phyloP scores from a whole-genome alignment of 306 rosid species.

The Geum urbanum region DNA sequence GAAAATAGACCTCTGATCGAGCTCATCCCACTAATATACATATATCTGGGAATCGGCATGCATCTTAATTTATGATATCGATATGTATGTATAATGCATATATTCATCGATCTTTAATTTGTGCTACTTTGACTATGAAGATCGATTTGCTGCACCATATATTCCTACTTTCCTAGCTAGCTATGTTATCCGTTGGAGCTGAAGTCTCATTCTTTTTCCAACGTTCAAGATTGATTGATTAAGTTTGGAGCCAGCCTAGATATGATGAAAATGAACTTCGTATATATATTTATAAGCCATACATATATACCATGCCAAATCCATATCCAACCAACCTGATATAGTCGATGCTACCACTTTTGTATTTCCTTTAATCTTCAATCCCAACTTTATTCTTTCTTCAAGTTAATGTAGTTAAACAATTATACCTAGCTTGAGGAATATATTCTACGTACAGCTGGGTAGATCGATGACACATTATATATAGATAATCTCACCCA shows the following conservation, averaged over 20 bases:
- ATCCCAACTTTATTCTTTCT: not conserved
- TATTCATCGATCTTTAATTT: too few relatives aligned
- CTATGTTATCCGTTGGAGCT: not conserved
- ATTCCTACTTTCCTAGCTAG: not conserved
- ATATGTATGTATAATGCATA: too few relatives aligned
- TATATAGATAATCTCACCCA: too few relatives aligned
- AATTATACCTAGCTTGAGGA: not conserved
- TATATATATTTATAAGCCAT: too few relatives aligned
- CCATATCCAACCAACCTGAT: not conserved
- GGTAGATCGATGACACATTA: not conserved
- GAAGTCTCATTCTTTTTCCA: not conserved
- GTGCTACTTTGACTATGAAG: not conserved
- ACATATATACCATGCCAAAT: not conserved
- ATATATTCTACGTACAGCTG: conserved; percentile 6
- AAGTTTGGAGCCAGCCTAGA: not conserved
- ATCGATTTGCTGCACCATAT: conserved; percentile 2
- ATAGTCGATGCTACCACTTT: not conserved
- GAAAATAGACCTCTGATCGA: too few relatives aligned
- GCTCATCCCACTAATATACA: too few relatives aligned
- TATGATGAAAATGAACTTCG: not conserved
- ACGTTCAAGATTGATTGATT: not conserved
- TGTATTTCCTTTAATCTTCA: not conserved
- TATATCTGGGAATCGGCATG: too few relatives aligned
- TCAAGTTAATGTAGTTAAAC: not conserved
- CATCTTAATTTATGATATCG: too few relatives aligned